A percentile compares a stretch with the other conserved stretches of the same genome.
Conservation (phyloP, 768 basidiomycete genomes). For the Trametes gibbosa region DNA sequence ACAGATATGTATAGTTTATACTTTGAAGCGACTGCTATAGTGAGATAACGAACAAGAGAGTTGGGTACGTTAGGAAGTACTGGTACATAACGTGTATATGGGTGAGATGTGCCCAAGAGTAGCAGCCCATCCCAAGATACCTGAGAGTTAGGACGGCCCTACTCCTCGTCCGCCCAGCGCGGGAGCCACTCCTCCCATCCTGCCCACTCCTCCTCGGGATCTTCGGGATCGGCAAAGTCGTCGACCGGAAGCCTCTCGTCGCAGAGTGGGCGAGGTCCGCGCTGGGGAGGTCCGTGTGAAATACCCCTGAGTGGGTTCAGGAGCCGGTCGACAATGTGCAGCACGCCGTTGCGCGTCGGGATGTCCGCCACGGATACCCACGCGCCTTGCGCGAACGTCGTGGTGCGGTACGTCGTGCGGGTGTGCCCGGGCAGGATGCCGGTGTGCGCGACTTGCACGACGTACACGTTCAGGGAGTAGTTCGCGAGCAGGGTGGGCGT, state of each 20-base stretch:
- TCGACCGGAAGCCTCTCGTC: background rate
- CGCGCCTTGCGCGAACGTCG: slow-evolving; percentile 40
- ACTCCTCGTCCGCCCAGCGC: slow-evolving; percentile 42
- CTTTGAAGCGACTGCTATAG: too few species aligned
- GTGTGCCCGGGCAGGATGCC: slow-evolving; percentile 35
- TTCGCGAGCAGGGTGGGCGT: slow-evolving; percentile 43
- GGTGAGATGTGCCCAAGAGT: too few species aligned
- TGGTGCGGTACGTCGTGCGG: slow-evolving; percentile 34
- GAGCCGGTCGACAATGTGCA: slow-evolving; percentile 45
- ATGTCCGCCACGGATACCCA: slow-evolving; percentile 43
- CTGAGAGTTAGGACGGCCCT: background rate
- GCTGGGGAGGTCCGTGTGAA: too few species aligned
- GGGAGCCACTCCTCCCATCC: slow-evolving; percentile 49
- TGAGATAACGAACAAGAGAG: too few species aligned
- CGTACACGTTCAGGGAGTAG: slow-evolving; percentile 43
- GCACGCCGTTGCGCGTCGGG: slow-evolving; percentile 54
- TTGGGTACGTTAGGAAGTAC: too few species aligned
- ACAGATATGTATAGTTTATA: too few species aligned
- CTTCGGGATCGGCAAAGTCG: background rate
- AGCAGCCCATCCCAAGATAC: too few species aligned
- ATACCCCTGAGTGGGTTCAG: slow-evolving; percentile 44
- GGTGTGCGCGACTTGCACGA: slow-evolving; percentile 42
- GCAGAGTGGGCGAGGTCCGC: too few species aligned
- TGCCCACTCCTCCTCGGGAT: slow-evolving; percentile 36
- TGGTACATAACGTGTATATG: background rate